Conservation (phyloP, 768 basidiomycete species). For the Asterophora lycoperdoides region DNA sequence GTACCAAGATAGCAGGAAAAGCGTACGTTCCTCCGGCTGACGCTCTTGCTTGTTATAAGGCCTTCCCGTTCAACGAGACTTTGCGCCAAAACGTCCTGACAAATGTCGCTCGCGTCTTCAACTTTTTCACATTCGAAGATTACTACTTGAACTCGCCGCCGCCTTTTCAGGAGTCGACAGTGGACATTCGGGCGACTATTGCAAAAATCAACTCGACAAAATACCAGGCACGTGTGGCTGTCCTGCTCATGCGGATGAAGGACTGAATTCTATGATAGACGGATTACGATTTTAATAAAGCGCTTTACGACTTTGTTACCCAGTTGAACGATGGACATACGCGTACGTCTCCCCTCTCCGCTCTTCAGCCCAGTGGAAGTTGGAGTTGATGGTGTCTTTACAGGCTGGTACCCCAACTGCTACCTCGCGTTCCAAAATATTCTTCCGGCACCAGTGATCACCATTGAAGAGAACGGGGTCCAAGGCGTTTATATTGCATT, state of each 20-base stretch:
- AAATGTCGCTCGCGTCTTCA: slow-evolving; percentile 42
- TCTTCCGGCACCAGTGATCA: slow-evolving; percentile 52
- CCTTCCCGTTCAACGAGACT: slow-evolving; percentile 56
- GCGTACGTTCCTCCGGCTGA: slow-evolving; percentile 47
- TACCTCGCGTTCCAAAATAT: slow-evolving; percentile 52
- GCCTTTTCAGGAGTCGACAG: slow-evolving; percentile 53
- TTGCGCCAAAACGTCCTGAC: slow-evolving; percentile 49
- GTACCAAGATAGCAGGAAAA: slow-evolving; percentile 36
- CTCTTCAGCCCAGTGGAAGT: not conserved
- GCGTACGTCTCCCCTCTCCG: slow-evolving; percentile 35
- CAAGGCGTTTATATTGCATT: slow-evolving; percentile 50
- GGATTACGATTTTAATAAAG: slow-evolving; percentile 62
- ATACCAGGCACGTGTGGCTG: slow-evolving; percentile 34
- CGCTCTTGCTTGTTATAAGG: slow-evolving; percentile 54
- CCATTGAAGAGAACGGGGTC: slow-evolving; percentile 43
- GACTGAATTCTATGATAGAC: slow-evolving; percentile 34
- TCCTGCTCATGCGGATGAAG: not conserved
- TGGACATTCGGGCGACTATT: slow-evolving; percentile 48
- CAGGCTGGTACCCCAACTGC: slow-evolving; percentile 56
- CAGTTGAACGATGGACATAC: slow-evolving; percentile 66
- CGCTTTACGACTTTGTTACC: slow-evolving; percentile 50
- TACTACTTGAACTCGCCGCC: slow-evolving; percentile 47
- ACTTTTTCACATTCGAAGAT: slow-evolving; percentile 53
- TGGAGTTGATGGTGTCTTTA: not conserved
- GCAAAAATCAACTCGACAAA: slow-evolving; percentile 43